Percentiles rank a stretch among this genome's conserved stretches.
phyloP scores from a whole-genome alignment of 306 rosid genomes.

The Lablab purpureus region DNA sequence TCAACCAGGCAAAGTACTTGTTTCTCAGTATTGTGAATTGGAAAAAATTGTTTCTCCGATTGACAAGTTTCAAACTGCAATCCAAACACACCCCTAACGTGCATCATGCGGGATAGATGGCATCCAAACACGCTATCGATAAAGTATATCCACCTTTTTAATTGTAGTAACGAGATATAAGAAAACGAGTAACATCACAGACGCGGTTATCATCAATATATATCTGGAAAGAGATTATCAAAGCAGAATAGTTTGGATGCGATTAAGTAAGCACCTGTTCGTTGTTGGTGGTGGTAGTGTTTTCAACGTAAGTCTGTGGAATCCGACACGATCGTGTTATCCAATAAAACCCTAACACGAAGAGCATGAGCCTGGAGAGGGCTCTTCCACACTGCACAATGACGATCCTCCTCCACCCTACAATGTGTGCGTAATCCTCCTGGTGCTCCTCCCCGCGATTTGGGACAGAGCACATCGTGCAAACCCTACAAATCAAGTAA shows the following conservation, averaged over 20 bases:
- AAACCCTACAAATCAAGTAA: conserved; percentile 76
- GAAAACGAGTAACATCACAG: neutral
- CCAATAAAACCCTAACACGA: conserved; percentile 91
- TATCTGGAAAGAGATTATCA: neutral
- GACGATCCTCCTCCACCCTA: conserved; percentile 80
- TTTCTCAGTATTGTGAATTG: too few species aligned
- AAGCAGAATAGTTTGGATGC: neutral
- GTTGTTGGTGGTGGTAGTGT: neutral
- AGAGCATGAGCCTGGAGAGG: conserved; percentile 71
- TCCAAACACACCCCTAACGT: neutral
- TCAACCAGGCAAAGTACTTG: too few species aligned
- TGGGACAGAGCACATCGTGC: conserved; percentile 69
- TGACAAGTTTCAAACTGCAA: too few species aligned
- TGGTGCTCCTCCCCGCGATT: conserved; percentile 65
- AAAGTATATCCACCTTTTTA: neutral
- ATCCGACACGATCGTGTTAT: conserved; percentile 53
- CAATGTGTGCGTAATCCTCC: conserved; percentile 78
- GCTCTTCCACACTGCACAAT: conserved; percentile 68
- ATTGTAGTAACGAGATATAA: neutral
- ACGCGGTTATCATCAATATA: neutral
- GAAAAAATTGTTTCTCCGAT: too few species aligned
- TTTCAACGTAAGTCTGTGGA: conserved; percentile 34
- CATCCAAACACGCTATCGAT: neutral
- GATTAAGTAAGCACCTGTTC: neutral
- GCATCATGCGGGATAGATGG: neutral